Percentiles rank a stretch among this genome's conserved stretches.
Evolutionary conservation across 495 filamentous ascomycete species (phyloP).

Genomic region (Tuber indicum): DNA sequence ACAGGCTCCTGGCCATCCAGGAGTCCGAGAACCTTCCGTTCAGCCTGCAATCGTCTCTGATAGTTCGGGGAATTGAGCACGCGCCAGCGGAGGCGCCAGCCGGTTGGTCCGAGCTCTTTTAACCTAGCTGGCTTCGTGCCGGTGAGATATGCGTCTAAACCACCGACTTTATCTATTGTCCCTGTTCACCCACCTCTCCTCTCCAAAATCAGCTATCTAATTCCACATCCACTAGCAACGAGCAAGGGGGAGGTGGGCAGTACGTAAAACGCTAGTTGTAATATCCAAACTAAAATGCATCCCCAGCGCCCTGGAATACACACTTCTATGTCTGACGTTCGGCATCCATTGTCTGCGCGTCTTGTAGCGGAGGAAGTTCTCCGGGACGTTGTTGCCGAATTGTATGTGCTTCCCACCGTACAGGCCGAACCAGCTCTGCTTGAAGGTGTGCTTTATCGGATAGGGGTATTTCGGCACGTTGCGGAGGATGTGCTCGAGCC

Average conservation of each 20-base stretch:
- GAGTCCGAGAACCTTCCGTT: conserved; percentile 29
- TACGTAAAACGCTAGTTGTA: conserved; percentile 64
- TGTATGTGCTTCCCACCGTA: conserved; percentile 72
- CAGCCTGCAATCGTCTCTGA: conserved; percentile 20
- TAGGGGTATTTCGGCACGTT: conserved; percentile 71
- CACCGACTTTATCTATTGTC: conserved; percentile 79
- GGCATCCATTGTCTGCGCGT: conserved; percentile 80
- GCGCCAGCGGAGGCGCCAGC: conserved; percentile 80
- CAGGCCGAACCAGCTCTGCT: conserved; percentile 79
- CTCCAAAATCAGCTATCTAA: neutral
- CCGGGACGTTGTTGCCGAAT: conserved; percentile 86
- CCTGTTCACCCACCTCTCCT: conserved; percentile 16
- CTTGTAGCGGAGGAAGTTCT: conserved; percentile 59
- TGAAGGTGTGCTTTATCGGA: conserved; percentile 70
- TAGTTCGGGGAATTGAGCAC: conserved; percentile 57
- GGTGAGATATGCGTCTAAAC: conserved; percentile 83
- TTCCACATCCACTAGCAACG: neutral
- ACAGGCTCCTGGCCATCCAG: neutral
- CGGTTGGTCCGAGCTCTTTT: conserved; percentile 75
- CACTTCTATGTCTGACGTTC: conserved; percentile 71
- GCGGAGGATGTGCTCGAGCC: conserved; percentile 40
- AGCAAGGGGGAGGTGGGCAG: neutral
- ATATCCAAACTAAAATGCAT: conserved; percentile 65
- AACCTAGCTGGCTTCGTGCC: conserved; percentile 65
- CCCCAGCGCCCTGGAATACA: conserved; percentile 63